These are phyloP conservation scores for Nemania abortiva DNA, from an alignment of 2,329 filamentous ascomycete genomes.

Conservation along the genomic window DNA sequence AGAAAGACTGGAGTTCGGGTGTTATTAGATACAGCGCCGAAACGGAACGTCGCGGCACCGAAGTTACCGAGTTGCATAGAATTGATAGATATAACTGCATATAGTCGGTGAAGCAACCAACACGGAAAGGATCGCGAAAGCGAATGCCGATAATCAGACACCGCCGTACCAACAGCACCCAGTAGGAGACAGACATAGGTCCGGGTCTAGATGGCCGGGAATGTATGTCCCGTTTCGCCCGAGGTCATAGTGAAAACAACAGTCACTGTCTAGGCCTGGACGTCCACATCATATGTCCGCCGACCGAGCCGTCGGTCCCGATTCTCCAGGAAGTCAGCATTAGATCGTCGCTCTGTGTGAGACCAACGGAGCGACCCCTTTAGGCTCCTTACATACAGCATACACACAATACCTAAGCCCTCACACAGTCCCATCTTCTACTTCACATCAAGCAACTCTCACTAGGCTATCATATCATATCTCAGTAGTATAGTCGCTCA, in stretches of 20 bases:
- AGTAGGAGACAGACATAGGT: background rate
- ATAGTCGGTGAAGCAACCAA: slow-evolving; percentile 25
- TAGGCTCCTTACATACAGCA: background rate
- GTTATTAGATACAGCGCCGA: slow-evolving; percentile 9
- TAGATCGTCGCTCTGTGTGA: background rate
- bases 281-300: background rate
- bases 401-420: background rate
- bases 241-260: background rate
- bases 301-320: background rate
- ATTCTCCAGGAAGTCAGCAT: background rate
- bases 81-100: slow-evolving; percentile 35
- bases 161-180: background rate
- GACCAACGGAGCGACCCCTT: background rate
- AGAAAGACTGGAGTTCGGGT: slow-evolving; percentile 33
- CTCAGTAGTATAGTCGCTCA: background rate
- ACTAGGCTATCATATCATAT: slow-evolving; percentile 1
- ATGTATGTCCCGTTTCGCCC: background rate
- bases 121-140: slow-evolving; percentile 31
- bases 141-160: background rate
- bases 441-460: background rate
- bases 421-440: background rate
- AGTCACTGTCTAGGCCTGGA: background rate
- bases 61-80: slow-evolving; percentile 20
- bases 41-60: slow-evolving; percentile 1
- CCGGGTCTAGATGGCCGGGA: background rate